Percentiles rank a stretch among this genome's conserved stretches.
Conservation (phyloP, 441 rosid species). For the Croton laevigatus region DNA sequence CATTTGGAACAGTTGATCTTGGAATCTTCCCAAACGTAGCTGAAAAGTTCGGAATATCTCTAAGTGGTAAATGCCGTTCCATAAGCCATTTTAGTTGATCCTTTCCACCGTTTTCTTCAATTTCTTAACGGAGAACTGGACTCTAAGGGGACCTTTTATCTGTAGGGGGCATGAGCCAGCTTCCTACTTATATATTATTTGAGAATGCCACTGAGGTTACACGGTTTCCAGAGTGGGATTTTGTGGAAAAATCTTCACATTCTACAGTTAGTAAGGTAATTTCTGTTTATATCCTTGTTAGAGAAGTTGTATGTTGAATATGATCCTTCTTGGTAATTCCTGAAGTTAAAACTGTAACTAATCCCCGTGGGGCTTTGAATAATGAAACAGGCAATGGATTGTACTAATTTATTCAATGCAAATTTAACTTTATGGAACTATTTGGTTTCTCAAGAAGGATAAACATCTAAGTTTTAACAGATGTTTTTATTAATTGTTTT, state of each 20-base stretch:
- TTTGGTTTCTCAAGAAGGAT: constrained; percentile 6
- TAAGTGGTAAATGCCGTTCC: constrained; percentile 41
- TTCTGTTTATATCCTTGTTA: neutral
- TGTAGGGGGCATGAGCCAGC: constrained; percentile 71
- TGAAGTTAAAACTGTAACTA: neutral
- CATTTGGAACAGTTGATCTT: constrained; percentile 81
- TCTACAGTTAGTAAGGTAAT: constrained; percentile 69
- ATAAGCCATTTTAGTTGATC: constrained; percentile 9
- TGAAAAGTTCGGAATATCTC: constrained; percentile 80
- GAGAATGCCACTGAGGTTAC: constrained; percentile 72
- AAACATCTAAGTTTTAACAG: neutral
- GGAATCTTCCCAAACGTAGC: constrained; percentile 89
- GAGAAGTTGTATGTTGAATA: neutral
- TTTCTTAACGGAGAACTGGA: constrained; percentile 3
- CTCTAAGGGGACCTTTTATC: constrained; percentile 18
- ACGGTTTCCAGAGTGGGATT: constrained; percentile 73
- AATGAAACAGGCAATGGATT: neutral
- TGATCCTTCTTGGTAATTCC: too few relatives aligned
- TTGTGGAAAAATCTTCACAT: constrained; percentile 50
- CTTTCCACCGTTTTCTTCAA: constrained; percentile 10
- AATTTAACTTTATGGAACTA: neutral
- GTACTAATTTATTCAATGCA: neutral
- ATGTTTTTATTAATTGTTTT: too few relatives aligned
- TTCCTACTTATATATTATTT: constrained; percentile 78
- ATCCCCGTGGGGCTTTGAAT: neutral